A percentile compares a stretch with the other conserved stretches of the same genome.
Conservation (phyloP, 2,329 filamentous ascomycete species). For the Penicillium sp. region DNA sequence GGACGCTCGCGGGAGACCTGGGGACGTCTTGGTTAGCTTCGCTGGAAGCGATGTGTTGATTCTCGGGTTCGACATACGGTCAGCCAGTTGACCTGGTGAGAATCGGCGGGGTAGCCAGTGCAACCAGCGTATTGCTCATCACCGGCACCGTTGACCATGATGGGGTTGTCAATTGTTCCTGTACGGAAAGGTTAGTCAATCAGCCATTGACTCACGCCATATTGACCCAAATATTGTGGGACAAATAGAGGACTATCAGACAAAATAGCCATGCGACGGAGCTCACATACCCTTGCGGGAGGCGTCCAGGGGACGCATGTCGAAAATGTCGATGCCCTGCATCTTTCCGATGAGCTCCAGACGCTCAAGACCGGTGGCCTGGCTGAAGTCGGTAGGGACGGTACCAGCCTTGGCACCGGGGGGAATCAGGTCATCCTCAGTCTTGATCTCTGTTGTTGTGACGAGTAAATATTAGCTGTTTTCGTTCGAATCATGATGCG, state of each 20-base stretch:
- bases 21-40: constrained; percentile 21
- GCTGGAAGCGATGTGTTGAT: neutral
- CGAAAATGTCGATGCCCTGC: constrained; percentile 96
- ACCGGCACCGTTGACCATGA: constrained; percentile 86
- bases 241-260: neutral
- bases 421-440: constrained; percentile 78
- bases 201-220: constrained; percentile 4
- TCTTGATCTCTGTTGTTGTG: constrained; percentile 72
- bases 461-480: neutral
- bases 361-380: constrained; percentile 96
- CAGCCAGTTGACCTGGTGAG: constrained; percentile 88
- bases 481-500: neutral
- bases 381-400: constrained; percentile 91
- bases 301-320: constrained; percentile 94
- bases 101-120: constrained; percentile 92
- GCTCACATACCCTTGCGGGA: constrained; percentile 73
- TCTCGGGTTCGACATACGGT: constrained; percentile 62
- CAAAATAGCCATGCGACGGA: neutral
- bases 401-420: constrained; percentile 82
- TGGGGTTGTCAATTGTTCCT: constrained; percentile 90
- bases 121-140: constrained; percentile 97
- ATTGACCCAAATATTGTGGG: neutral
- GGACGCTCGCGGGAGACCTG: constrained; percentile 88
- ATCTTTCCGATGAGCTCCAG: constrained; percentile 99
- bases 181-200: constrained; percentile 13